Conservation (phyloP, 805 yeast genomes). For the Saturnispora hagleri region DNA sequence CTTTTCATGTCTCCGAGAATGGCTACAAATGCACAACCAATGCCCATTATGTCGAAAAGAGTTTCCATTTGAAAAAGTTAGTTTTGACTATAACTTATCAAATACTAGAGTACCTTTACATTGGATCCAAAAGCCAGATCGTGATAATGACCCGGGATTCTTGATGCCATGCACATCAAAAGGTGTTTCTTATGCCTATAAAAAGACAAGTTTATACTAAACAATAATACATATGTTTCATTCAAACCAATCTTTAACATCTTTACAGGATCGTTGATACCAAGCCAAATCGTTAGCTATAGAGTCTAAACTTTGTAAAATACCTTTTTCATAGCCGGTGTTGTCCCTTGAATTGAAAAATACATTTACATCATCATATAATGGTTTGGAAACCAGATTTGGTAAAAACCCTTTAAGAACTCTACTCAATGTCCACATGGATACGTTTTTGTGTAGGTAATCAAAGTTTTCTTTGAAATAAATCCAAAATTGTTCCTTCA, state of each 20-base stretch:
- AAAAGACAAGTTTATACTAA: not conserved
- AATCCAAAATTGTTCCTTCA: slow-evolving; percentile 39
- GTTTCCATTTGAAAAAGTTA: slow-evolving; percentile 8
- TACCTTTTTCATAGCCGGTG: slow-evolving; percentile 49
- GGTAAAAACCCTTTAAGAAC: slow-evolving; percentile 29
- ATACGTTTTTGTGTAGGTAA: slow-evolving; percentile 32
- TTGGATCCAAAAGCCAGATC: slow-evolving; percentile 1
- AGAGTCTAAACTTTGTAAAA: slow-evolving; percentile 47
- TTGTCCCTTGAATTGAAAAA: slow-evolving; percentile 41
- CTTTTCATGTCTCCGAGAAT: slow-evolving; percentile 64
- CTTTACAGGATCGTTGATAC: slow-evolving; percentile 36
- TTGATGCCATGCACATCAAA: not conserved
- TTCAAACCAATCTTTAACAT: slow-evolving; percentile 34
- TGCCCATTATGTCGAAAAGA: slow-evolving; percentile 81
- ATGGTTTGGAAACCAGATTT: slow-evolving; percentile 28
- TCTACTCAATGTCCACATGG: slow-evolving; percentile 29
- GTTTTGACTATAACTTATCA: not conserved
- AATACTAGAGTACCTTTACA: not conserved
- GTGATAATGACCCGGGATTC: not conserved
- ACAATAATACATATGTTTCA: not conserved
- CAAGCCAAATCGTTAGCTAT: slow-evolving; percentile 42
- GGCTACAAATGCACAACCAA: slow-evolving; percentile 65
- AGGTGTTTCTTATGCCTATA: not conserved
- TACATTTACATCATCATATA: slow-evolving; percentile 28
- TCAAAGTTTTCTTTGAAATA: slow-evolving; percentile 42